Conservation (phyloP, 2,329 filamentous ascomycete genomes). For the Pochonia chlamydosporia region DNA sequence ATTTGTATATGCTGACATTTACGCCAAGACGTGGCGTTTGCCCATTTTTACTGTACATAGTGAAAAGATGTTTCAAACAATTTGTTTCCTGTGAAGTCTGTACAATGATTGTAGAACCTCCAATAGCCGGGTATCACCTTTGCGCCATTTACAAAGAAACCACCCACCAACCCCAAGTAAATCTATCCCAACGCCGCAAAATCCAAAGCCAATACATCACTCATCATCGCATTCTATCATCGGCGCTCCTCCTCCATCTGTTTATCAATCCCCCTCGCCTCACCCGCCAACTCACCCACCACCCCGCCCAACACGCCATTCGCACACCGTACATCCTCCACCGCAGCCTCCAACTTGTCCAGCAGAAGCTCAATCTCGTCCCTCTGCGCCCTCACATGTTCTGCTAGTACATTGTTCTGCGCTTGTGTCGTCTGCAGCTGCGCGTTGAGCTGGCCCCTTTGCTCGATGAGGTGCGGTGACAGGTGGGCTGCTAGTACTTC, state of each 20-base stretch:
- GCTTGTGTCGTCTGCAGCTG: slow-evolving; percentile 50
- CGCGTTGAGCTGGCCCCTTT: slow-evolving; percentile 52
- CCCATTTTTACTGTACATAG: not conserved
- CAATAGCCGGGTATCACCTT: too few relatives aligned
- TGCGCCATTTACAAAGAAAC: not conserved
- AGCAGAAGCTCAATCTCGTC: slow-evolving; percentile 48
- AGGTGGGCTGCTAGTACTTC: slow-evolving; percentile 51
- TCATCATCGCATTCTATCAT: not conserved
- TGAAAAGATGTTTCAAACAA: too few relatives aligned
- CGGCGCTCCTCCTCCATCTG: not conserved
- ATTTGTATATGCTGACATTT: not conserved
- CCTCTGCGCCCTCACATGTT: slow-evolving; percentile 47
- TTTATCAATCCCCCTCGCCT: slow-evolving; percentile 33
- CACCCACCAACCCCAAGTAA: not conserved
- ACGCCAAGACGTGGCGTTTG: not conserved
- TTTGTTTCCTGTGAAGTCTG: too few relatives aligned
- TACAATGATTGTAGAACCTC: too few relatives aligned
- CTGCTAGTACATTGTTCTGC: slow-evolving; percentile 49
- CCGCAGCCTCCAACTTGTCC: slow-evolving; percentile 40
- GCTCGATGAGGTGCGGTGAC: slow-evolving; percentile 42
- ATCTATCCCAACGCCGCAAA: too few relatives aligned
- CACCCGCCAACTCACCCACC: slow-evolving; percentile 41
- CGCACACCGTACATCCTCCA: slow-evolving; percentile 50
- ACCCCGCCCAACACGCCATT: slow-evolving; percentile 42
- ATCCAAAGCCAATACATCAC: too few relatives aligned